Evolutionary conservation across 1,139 yeast genomes (phyloP).

Genomic region (Debaryomyces singareniensis): DNA sequence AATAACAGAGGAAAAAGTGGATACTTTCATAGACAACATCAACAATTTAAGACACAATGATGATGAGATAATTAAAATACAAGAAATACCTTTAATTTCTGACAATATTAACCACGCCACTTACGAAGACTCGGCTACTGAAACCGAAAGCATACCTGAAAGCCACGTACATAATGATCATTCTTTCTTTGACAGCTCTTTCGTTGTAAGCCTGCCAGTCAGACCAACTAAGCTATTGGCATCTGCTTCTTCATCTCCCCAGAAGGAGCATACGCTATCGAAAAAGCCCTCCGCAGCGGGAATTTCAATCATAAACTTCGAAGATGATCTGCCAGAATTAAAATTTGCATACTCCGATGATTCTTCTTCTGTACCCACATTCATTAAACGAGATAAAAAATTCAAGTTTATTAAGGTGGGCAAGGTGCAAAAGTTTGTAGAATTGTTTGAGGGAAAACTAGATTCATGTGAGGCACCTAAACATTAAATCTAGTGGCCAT

Average conservation of each 20-base stretch:
- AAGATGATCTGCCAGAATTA: constrained; percentile 17
- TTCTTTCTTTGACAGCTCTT: background rate
- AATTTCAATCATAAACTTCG: constrained; percentile 16
- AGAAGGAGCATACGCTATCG: constrained; percentile 10
- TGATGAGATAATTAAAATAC: constrained; percentile 5
- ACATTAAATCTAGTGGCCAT: too few species aligned
- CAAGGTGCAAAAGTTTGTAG: constrained; percentile 43
- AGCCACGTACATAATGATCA: background rate
- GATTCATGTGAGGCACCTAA: constrained; percentile 8
- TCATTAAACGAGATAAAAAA: constrained; percentile 37
- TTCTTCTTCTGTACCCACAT: constrained; percentile 29
- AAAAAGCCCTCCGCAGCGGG: constrained; percentile 16
- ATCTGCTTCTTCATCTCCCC: constrained; percentile 14
- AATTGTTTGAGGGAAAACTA: constrained; percentile 36
- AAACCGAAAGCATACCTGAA: background rate
- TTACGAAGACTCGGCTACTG: background rate
- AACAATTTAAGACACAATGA: constrained; percentile 32
- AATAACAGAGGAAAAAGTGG: constrained; percentile 1
- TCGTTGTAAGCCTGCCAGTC: background rate
- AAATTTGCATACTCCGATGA: constrained; percentile 27
- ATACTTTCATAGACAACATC: constrained; percentile 18
- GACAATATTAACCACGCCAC: background rate
- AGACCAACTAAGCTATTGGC: constrained; percentile 4
- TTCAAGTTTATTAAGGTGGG: constrained; percentile 44
- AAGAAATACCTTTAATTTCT: background rate